These are phyloP conservation scores for Fusarium sambucinum DNA, from an alignment of 2,329 filamentous ascomycete genomes.

Conservation along the genomic window DNA sequence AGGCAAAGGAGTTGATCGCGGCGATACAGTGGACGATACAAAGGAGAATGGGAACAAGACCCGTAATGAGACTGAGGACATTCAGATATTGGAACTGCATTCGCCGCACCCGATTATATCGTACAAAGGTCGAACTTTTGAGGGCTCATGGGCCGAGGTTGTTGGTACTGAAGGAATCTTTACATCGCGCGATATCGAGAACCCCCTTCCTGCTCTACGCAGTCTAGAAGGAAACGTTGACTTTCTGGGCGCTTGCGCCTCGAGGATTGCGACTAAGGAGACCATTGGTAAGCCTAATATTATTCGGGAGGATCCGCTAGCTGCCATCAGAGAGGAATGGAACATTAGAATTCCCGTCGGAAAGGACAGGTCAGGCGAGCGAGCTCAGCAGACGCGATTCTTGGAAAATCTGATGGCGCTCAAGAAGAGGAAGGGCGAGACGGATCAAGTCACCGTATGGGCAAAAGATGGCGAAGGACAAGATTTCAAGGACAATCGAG, in stretches of 20 bases:
- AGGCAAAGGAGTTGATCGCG: conserved; percentile 31
- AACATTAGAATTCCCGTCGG: conserved; percentile 60
- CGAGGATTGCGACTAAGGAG: conserved; percentile 76
- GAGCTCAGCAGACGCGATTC: conserved; percentile 66
- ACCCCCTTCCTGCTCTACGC: conserved; percentile 61
- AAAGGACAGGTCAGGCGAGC: conserved; percentile 61
- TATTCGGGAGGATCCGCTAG: conserved; percentile 51
- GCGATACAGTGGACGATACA: conserved; percentile 18
- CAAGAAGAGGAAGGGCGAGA: conserved; percentile 73
- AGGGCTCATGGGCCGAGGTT: conserved; percentile 83
- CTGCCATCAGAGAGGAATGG: conserved; percentile 57
- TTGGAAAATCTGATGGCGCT: conserved; percentile 73
- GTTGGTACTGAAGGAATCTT: conserved; percentile 89
- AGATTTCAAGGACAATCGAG: conserved; percentile 57
- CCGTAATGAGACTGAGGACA: conserved; percentile 51
- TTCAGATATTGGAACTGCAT: conserved; percentile 89
- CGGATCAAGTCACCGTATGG: conserved; percentile 73
- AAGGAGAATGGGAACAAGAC: conserved; percentile 36
- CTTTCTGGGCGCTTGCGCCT: conserved; percentile 76
- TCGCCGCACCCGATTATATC: conserved; percentile 80
- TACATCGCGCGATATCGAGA: conserved; percentile 64
- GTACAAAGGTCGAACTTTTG: conserved; percentile 82
- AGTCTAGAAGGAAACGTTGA: conserved; percentile 71
- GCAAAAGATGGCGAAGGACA: conserved; percentile 60
- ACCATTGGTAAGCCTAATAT: conserved; percentile 67